Evolutionary conservation across 371 early-diverging fungal genomes (phyloP).

Genomic region (Mortierella sp.): DNA sequence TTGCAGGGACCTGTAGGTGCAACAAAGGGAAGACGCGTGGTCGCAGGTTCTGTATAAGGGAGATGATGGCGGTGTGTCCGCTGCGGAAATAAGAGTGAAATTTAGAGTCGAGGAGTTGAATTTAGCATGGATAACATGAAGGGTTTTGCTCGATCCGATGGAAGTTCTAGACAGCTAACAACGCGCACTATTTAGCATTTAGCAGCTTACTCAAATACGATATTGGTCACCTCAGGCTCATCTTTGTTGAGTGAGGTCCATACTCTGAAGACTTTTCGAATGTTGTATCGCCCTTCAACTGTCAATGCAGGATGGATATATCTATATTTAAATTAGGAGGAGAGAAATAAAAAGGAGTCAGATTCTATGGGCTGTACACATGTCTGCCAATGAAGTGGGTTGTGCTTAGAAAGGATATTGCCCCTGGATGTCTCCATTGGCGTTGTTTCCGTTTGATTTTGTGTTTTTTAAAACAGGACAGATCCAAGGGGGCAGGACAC

Average conservation of each 20-base stretch:
- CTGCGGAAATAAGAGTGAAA: too few relatives aligned
- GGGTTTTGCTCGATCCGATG: too few relatives aligned
- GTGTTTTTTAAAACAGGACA: too few relatives aligned
- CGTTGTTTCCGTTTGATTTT: too few relatives aligned
- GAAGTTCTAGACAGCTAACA: neutral
- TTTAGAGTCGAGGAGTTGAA: too few relatives aligned
- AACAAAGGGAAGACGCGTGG: conserved; percentile 64
- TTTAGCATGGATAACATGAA: too few relatives aligned
- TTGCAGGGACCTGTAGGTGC: conserved; percentile 63
- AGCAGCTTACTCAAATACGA: conserved; percentile 62
- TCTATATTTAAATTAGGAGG: conserved; percentile 13
- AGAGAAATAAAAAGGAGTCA: neutral
- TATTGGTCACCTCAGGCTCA: conserved; percentile 65
- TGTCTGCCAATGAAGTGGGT: neutral
- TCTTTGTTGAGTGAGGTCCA: conserved; percentile 71
- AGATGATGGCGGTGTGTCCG: conserved; percentile 68
- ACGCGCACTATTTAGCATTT: too few relatives aligned
- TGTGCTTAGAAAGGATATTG: neutral
- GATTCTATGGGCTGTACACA: neutral
- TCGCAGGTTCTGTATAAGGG: conserved; percentile 63
- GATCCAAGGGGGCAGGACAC: too few relatives aligned
- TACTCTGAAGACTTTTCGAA: conserved; percentile 71
- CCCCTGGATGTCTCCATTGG: too few relatives aligned
- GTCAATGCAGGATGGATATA: conserved; percentile 65
- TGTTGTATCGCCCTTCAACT: conserved; percentile 67